Evolutionary conservation across 345 rosid species (phyloP).

Genomic region (Rubroshorea leprosula): DNA sequence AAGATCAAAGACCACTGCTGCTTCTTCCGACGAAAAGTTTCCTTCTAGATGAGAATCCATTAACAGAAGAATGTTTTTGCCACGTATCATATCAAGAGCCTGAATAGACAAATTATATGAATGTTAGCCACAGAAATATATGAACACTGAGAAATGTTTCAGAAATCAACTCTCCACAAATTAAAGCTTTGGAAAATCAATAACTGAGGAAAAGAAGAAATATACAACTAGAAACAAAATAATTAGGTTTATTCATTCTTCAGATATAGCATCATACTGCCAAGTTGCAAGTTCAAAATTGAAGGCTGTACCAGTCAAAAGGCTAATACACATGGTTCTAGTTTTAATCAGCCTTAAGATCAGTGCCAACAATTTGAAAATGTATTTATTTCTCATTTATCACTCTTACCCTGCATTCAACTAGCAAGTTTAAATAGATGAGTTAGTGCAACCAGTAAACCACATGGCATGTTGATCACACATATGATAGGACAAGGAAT

Average conservation of each 20-base stretch:
- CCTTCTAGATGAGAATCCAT: constrained; percentile 91
- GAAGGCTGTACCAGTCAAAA: not conserved
- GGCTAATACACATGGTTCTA: not conserved
- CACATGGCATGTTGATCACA: not conserved
- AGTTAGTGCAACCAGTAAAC: not conserved
- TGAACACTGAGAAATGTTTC: not conserved
- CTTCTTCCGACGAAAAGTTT: constrained; percentile 72
- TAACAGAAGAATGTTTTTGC: constrained; percentile 53
- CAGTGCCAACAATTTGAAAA: not conserved
- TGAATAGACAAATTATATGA: constrained; percentile 18
- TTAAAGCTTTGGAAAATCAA: not conserved
- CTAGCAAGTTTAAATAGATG: not conserved
- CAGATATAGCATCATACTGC: not conserved
- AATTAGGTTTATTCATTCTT: not conserved
- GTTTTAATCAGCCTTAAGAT: too few species aligned
- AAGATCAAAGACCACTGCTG: constrained; percentile 68
- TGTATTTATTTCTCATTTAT: not conserved
- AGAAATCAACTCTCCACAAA: constrained; percentile 8
- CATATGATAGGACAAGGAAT: not conserved
- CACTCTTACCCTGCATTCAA: not conserved
- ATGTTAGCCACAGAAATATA: too few species aligned
- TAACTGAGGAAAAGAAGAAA: not conserved
- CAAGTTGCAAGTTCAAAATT: not conserved
- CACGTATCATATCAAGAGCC: constrained; percentile 88
- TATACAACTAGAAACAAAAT: not conserved